A percentile compares a stretch with the other conserved stretches of the same genome.
Evolutionary conservation across 2,329 filamentous ascomycete genomes (phyloP).

Genomic region (Colletotrichum limetticola): DNA sequence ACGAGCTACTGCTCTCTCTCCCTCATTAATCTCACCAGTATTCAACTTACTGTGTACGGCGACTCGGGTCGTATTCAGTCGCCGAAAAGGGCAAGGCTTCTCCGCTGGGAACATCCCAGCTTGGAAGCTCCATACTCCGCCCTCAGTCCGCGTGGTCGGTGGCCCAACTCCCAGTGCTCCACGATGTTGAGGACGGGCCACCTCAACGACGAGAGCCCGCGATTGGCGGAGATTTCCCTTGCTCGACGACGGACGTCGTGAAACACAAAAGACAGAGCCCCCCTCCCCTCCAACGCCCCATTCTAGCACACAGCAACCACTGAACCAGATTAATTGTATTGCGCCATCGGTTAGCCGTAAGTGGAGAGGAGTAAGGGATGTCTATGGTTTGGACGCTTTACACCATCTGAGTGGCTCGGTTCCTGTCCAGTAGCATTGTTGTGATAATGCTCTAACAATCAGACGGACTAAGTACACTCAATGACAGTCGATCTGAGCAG

Average conservation of each 20-base stretch:
- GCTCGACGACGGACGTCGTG: background rate
- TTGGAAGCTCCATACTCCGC: background rate
- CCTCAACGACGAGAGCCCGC: background rate
- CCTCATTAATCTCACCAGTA: background rate
- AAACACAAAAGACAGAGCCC: background rate
- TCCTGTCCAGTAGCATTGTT: background rate
- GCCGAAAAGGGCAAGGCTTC: constrained; percentile 1
- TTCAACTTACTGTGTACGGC: constrained; percentile 1
- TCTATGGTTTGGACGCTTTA: too few relatives aligned
- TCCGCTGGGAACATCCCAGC: constrained; percentile 6
- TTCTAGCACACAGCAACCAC: background rate
- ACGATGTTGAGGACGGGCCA: background rate
- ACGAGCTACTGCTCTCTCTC: background rate
- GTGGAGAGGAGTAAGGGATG: background rate
- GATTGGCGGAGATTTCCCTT: constrained; percentile 28
- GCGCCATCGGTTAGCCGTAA: background rate
- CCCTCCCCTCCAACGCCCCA: background rate
- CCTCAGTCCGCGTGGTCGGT: background rate
- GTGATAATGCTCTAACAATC: background rate
- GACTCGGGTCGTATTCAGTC: background rate
- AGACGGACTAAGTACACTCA: background rate
- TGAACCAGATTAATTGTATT: background rate
- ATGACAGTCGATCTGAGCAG: background rate
- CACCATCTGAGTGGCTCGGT: background rate
- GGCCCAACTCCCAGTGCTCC: background rate